Evolutionary conservation across 805 yeast species (phyloP).

Genomic region (Spathaspora arborariae): DNA sequence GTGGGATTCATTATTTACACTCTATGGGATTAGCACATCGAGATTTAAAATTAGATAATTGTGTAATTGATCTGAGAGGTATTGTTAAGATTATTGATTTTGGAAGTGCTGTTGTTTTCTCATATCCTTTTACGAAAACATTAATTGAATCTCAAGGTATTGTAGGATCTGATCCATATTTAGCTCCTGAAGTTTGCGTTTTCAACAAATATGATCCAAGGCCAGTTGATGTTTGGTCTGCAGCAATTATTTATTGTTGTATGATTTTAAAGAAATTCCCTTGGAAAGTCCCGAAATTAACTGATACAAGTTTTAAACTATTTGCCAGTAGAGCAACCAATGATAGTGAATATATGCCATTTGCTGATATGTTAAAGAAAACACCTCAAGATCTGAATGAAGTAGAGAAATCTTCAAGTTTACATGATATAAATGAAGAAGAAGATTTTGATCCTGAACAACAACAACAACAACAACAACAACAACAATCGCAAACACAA

Average conservation of each 20-base stretch:
- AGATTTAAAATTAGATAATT: constrained; percentile 78
- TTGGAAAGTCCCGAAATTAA: constrained; percentile 74
- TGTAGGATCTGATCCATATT: constrained; percentile 83
- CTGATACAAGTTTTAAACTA: constrained; percentile 68
- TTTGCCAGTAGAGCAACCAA: constrained; percentile 40
- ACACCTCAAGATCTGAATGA: constrained; percentile 23
- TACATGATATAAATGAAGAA: constrained; percentile 18
- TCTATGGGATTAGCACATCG: constrained; percentile 78
- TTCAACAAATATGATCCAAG: constrained; percentile 65
- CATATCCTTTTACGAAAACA: constrained; percentile 65
- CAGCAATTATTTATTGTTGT: constrained; percentile 81
- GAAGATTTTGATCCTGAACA: constrained; percentile 4
- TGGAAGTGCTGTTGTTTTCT: constrained; percentile 80
- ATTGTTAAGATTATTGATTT: constrained; percentile 77
- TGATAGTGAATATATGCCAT: constrained; percentile 26
- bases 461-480: no score
- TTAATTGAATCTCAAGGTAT: constrained; percentile 66
- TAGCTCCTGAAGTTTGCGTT: constrained; percentile 77
- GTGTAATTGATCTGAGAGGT: constrained; percentile 73
- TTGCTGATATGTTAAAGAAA: constrained; percentile 48
- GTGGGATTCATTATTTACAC: constrained; percentile 73
- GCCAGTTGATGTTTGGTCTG: constrained; percentile 79
- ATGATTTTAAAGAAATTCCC: constrained; percentile 84
- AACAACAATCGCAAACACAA: no score
- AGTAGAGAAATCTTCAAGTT: neutral